Conservation (phyloP, 1,284 basidiomycete species). For the Leccinum fallax region DNA sequence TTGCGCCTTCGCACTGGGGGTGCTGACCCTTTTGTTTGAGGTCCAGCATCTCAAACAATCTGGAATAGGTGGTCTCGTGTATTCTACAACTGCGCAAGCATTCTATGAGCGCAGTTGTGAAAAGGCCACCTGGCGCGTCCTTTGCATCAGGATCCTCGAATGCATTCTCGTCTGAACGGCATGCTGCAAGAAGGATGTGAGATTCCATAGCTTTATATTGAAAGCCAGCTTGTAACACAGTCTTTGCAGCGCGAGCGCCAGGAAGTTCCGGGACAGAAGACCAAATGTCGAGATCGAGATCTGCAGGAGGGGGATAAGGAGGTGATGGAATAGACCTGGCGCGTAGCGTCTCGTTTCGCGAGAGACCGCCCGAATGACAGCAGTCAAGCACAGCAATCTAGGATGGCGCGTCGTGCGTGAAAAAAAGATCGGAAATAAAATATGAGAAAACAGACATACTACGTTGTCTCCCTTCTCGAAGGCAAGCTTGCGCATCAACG, state of each 20-base stretch:
- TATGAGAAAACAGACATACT: constrained; percentile 11
- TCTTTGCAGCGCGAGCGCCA: constrained; percentile 11
- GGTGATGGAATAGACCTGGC: constrained; percentile 15
- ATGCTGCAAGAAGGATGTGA: constrained; percentile 27
- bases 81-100: constrained; percentile 10
- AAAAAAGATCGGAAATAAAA: not conserved
- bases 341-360: constrained; percentile 11
- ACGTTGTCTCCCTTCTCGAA: constrained; percentile 62
- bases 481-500: constrained; percentile 52
- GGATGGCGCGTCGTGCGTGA: not conserved
- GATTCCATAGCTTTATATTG: constrained; percentile 24
- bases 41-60: constrained; percentile 16
- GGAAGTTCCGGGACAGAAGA: constrained; percentile 3
- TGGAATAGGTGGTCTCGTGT: constrained; percentile 22
- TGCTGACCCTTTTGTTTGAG: constrained; percentile 14
- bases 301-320: constrained; percentile 10
- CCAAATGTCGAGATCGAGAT: constrained; percentile 20
- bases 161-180: constrained; percentile 19
- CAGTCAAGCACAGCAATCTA: constrained; percentile 24
- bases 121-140: constrained; percentile 20
- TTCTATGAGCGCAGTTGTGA: constrained; percentile 26
- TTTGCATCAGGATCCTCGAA: constrained; percentile 11
- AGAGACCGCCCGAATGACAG: constrained; percentile 27
- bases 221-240: constrained; percentile 12
- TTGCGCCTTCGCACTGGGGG: constrained; percentile 26